Conservation (phyloP, 306 rosid species). For the Vigna trinervia region DNA sequence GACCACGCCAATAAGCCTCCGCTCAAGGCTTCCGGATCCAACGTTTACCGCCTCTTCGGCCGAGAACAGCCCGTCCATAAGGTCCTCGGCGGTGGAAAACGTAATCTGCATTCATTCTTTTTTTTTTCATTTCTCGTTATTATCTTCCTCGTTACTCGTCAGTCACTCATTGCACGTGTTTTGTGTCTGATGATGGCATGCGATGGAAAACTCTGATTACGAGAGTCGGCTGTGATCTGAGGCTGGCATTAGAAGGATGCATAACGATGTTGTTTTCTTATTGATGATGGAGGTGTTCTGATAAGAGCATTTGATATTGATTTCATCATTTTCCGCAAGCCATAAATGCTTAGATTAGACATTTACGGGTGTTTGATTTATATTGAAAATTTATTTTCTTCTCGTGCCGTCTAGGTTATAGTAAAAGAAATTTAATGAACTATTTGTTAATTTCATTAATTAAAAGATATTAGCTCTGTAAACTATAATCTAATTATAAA, state of each 20-base stretch:
- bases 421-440: neutral
- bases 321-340: neutral
- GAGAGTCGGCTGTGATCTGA: slow-evolving; percentile 11
- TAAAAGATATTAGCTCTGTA: neutral
- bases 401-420: neutral
- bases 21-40: slow-evolving; percentile 33
- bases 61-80: slow-evolving; percentile 80
- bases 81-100: slow-evolving; percentile 84
- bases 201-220: neutral
- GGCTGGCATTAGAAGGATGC: neutral
- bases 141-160: neutral
- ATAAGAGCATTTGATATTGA: neutral
- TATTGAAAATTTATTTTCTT: neutral
- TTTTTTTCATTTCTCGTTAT: neutral
- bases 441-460: neutral
- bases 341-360: slow-evolving; percentile 6
- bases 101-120: slow-evolving; percentile 45
- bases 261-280: neutral
- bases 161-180: slow-evolving; percentile 9
- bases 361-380: neutral
- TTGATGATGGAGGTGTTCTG: neutral
- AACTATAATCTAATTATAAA: neutral
- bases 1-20: slow-evolving; percentile 30
- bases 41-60: slow-evolving; percentile 74
- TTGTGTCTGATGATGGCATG: too few species aligned